These are phyloP conservation scores for Cucumis variabilis DNA, from an alignment of 331 rosid genomes.

Conservation along the genomic window DNA sequence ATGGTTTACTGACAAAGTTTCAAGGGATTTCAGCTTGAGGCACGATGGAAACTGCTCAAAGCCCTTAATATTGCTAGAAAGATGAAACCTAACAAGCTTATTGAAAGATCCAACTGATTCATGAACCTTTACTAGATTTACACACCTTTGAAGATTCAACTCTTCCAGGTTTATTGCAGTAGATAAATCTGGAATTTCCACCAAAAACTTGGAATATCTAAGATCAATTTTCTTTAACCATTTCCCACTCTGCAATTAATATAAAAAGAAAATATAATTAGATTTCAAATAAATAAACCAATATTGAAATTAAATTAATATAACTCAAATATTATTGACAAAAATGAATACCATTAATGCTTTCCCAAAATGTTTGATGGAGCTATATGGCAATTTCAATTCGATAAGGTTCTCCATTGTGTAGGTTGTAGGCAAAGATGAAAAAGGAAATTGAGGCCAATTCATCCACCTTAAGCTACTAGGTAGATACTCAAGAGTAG, in stretches of 20 bases:
- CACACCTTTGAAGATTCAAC: slow-evolving; percentile 42
- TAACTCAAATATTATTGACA: background rate
- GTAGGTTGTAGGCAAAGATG: too few species aligned
- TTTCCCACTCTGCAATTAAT: too few species aligned
- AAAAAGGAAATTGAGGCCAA: too few species aligned
- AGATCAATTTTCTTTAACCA: too few species aligned
- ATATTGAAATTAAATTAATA: too few species aligned
- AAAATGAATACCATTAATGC: background rate
- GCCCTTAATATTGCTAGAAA: background rate
- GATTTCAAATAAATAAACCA: too few species aligned
- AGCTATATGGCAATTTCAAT: slow-evolving; percentile 2
- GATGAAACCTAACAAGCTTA: background rate
- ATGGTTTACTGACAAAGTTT: too few species aligned
- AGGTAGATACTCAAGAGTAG: too few species aligned
- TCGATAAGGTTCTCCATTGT: slow-evolving; percentile 16
- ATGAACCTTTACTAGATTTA: slow-evolving; percentile 38
- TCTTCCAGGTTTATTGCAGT: slow-evolving; percentile 44
- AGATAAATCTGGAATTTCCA: slow-evolving; percentile 35
- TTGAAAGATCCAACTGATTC: slow-evolving; percentile 28
- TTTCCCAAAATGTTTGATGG: slow-evolving; percentile 19
- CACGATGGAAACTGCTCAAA: background rate
- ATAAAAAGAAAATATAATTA: background rate
- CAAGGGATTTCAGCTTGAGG: too few species aligned
- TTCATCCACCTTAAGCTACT: too few species aligned
- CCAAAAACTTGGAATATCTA: slow-evolving; percentile 22